Evolutionary conservation across 2,329 filamentous ascomycete species (phyloP), one percentile per base, ranked within the genome.

Genomic region (Trichoderma lentiforme): DNA sequence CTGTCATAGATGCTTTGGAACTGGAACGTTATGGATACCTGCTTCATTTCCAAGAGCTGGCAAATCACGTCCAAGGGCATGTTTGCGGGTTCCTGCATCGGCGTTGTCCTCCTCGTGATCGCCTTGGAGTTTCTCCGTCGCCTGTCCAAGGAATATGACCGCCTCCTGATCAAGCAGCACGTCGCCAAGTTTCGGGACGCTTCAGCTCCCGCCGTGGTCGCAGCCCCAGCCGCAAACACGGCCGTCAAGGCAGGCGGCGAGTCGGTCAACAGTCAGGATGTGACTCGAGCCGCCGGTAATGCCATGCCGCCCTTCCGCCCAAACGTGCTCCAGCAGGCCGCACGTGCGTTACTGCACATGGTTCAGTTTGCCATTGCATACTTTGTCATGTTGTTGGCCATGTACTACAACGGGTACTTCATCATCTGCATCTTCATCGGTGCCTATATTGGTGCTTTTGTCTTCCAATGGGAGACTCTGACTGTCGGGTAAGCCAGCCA

Each of bases 391-490:
- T 82, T 92, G 82, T 81, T 83, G n/a, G 86, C 86, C 74, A 88
- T 89, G 86, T 89, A 89, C 79, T 90, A 86, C 81, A 89, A 89
- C 75, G 89, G 90, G 11, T 96, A 93, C 81, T 86, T 96, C 74
- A 93, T 96, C 79, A 91, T 95, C 72, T 93, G 90, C 75, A 93
- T 96, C 79, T 88, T 95, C 74, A 87, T 95, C 70, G 93, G 93
- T 1, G 89, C 91, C 0, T 93, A 89, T 74, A 71, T 95, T 6
- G 93, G 93, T 18, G 85, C 87, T 14, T 93, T 94, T 74, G 78
- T 93, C 72, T 95, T 93, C 79, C 88, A 90, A 34, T 95, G 92
- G 91, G 91, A 92, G 78, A 82, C 79, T 0, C 76, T 88, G 18
- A 74, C 77, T 8, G 73, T 77, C 6, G 73, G 75, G 79, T 81